Base-by-base conservation (phyloP, 2,329 filamentous ascomycete genomes). In the Tolypocladium tropicale region DNA sequence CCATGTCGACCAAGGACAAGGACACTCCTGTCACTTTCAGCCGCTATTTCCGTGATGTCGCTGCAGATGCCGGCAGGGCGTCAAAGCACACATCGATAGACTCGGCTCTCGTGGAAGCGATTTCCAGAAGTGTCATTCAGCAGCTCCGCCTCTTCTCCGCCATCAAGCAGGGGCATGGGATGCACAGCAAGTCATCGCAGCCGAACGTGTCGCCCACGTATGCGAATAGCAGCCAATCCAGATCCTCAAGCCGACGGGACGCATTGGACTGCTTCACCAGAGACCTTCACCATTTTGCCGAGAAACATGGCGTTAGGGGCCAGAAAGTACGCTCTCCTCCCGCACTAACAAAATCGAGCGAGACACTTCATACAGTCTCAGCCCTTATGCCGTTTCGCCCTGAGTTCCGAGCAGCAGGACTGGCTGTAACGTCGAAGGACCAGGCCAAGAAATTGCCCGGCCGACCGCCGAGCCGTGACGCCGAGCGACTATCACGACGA, bases 391-490 rank as follows among this genome's bases (percentile, higher is more conserved):
- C 80, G 2, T 84, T 78, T 61, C 75, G 73, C 51, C 69, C 74
- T 4, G 74, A 84, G 58, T 82, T 84, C 58, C 70, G 69, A 56
- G 73, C 74, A 56, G 80, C 78, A 55, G 79, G 80, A 1, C 70
- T 84, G 53, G 79, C 80, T 2, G 76, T 84, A 1, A 83, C 81
- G 12, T 82, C 81, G 37, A 67, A 67, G 50, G 59, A 70, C 59
- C 57, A 80, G 76, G 60, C 76, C 74, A 65, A 70, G 57, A 23
- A 62, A 43, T 53, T 63, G 48, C 48, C 64, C 56, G 39, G 53
- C 39, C 58, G 65, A 53, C 60, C 58, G 32, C 48, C 58, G 43
- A 58, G 57, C 53, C 53, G 59, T 33, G 56, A 57, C 6, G 59
- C 55, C 21, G 37, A 52, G 9, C 59, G 59, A 54, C 52, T 54